Conservation (phyloP, 352 stramenopile species). For the Globisporangium radiosum region DNA sequence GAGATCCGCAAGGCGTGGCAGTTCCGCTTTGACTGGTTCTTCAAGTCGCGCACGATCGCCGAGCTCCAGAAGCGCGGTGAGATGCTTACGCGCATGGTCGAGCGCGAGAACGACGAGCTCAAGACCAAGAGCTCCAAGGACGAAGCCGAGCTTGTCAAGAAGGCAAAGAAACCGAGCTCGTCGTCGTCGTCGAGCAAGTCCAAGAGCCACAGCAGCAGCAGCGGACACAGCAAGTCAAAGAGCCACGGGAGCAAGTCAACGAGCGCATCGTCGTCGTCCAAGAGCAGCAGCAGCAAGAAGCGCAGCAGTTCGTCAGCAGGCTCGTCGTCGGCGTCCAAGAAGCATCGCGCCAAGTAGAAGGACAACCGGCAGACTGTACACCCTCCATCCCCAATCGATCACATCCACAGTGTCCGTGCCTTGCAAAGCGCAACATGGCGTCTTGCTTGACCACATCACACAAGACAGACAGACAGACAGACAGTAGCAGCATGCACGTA, state of each 20-base stretch:
- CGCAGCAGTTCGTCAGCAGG: slow-evolving; percentile 43
- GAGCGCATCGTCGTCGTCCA: slow-evolving; percentile 15
- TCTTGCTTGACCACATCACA: neutral
- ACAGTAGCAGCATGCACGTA: neutral
- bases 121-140: slow-evolving; percentile 69
- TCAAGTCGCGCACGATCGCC: slow-evolving; percentile 96
- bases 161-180: slow-evolving; percentile 57
- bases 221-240: slow-evolving; percentile 38
- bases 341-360: slow-evolving; percentile 62
- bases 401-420: too few species aligned
- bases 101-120: slow-evolving; percentile 90
- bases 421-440: too few species aligned
- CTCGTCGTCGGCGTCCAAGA: slow-evolving; percentile 46
- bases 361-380: neutral
- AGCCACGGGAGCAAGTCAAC: slow-evolving; percentile 31
- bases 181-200: slow-evolving; percentile 61
- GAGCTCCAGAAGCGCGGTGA: slow-evolving; percentile 97
- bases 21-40: slow-evolving; percentile 99
- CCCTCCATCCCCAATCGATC: too few species aligned
- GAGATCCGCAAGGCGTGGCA: slow-evolving; percentile 97
- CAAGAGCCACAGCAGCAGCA: slow-evolving; percentile 48
- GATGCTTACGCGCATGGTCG: slow-evolving; percentile 92
- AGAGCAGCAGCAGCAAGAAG: slow-evolving; percentile 40
- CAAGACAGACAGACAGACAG: neutral
- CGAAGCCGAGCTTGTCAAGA: slow-evolving; percentile 74